Evolutionary conservation across 768 basidiomycete species (phyloP), one percentile per base, ranked within the genome.

Genomic region (Solioccasus polychromus): DNA sequence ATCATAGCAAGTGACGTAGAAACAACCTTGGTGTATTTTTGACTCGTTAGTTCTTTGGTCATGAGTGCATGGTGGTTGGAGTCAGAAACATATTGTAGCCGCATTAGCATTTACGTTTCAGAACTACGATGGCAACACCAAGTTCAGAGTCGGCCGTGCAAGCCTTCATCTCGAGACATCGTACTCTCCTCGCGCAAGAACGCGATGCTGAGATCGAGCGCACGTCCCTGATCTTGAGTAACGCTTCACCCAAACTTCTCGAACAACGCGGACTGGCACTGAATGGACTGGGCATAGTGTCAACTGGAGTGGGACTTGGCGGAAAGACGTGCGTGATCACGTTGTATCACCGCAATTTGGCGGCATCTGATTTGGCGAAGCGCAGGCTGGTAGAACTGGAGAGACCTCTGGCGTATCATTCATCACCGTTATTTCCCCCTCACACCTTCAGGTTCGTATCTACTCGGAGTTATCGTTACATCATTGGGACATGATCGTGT

Each of bases 241-340:
- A 90, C 45, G 92, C 90, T 58, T 79, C 85, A 2, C 84, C 85
- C 1, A 88, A 83, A 52, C 71, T 93, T 8, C 74, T 98, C n/a
- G 92, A 95, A 63, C 83, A 88, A 53, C 85, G 86, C 46, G 94
- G 94, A 3, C 71, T 98, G 9, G 84, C 90, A 0, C 63, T 96
- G 1, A 78, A 77, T 23, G 84, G 84, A 35, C 71, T 97, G 5
- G 82, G 88, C 2, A 69, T 91, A 2, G 74, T 78, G 1, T 74
- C 76, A 20, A 73, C 92, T n/a, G 82, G 78, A 40, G 76, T 96
- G 15, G 95, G 94, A 3, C 75, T 97, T 4, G 94, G 92, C 22
- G 94, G 93, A 22, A 94, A 93, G 71, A 93, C 83, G 92, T 95
- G 63, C 61, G 67, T 53, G 35, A 32, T 28, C 26, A 11, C 36